A percentile compares a stretch with the other conserved stretches of the same genome.
Conservation (phyloP, 2,329 filamentous ascomycete species). For the Erysiphe pisi region DNA sequence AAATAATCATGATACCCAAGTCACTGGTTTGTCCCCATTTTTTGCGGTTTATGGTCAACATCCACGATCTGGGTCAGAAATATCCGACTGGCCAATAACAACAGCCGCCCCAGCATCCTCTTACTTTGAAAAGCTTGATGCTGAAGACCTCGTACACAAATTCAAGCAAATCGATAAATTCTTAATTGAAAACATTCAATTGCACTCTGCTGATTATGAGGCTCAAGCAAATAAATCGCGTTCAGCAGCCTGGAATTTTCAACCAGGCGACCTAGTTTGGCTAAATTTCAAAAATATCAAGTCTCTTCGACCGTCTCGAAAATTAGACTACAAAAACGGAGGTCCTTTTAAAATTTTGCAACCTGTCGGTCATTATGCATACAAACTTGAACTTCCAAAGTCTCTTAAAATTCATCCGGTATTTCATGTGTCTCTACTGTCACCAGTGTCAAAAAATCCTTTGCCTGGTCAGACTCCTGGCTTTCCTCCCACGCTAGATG, state of each 20-base stretch:
- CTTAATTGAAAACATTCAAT: background rate
- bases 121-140: background rate
- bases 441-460: background rate
- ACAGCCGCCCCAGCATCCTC: background rate
- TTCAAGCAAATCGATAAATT: constrained; percentile 5
- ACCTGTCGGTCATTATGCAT: constrained; percentile 5
- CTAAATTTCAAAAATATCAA: constrained; percentile 25
- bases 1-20: constrained; percentile 25
- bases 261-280: constrained; percentile 24
- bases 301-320: background rate
- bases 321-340: constrained; percentile 18
- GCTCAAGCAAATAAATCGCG: background rate
- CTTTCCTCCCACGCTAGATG: background rate
- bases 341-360: constrained; percentile 26
- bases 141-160: background rate
- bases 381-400: constrained; percentile 13
- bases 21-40: background rate
- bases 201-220: background rate
- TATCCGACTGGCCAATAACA: background rate
- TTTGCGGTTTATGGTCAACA: constrained; percentile 21
- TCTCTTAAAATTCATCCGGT: constrained; percentile 18
- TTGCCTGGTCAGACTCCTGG: background rate
- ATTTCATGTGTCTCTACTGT: constrained; percentile 27
- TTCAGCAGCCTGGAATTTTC: background rate
- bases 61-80: constrained; percentile 11